phyloP scores from a whole-genome alignment of 345 rosid genomes.

The Balakata baccata region DNA sequence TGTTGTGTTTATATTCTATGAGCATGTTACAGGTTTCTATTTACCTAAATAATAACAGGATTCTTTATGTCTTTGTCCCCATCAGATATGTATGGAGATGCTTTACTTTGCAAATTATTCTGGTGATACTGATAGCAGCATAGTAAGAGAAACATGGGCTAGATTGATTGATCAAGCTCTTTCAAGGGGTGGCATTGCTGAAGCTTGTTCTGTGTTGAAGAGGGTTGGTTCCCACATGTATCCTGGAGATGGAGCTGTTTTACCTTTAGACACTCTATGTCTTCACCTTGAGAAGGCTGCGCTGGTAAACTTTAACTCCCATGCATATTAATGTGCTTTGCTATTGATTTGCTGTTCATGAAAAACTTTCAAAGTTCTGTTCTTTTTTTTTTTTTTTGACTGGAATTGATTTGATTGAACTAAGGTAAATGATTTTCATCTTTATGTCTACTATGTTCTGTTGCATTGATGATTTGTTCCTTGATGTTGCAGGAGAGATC shows the following conservation, averaged over 20 bases:
- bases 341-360: neutral
- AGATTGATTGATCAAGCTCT: constrained; percentile 91
- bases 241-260: constrained; percentile 92
- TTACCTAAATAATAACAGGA: neutral
- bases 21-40: neutral
- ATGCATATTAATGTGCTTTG: neutral
- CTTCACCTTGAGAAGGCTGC: constrained; percentile 98
- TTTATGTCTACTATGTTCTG: neutral
- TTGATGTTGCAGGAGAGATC: constrained; percentile 61
- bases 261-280: constrained; percentile 79
- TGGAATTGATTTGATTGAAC: neutral
- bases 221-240: constrained; percentile 77
- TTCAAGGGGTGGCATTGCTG: constrained; percentile 83
- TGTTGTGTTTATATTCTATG: neutral
- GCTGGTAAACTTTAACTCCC: constrained; percentile 44
- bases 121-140: constrained; percentile 90
- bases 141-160: constrained; percentile 93
- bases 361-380: too few species aligned
- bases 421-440: neutral
- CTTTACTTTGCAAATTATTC: constrained; percentile 89
- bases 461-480: constrained; percentile 5
- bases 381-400: too few species aligned
- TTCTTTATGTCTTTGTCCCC: constrained; percentile 11
- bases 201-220: constrained; percentile 90
- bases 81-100: constrained; percentile 86